phyloP scores from a whole-genome alignment of 371 early-diverging fungal genomes.

The Mortierella sp. region DNA sequence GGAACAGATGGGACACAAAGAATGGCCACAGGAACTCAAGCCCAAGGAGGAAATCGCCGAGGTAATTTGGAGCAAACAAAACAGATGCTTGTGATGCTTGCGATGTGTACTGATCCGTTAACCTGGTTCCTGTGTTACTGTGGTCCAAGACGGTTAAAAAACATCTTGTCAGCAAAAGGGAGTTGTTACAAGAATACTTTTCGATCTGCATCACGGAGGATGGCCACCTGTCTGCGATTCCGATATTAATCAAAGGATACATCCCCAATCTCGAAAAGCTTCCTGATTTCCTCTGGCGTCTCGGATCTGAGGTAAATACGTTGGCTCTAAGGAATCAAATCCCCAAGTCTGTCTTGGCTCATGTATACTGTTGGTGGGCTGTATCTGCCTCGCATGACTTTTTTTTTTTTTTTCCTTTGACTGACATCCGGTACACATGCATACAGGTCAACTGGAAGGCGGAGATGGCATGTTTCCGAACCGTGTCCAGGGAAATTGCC shows the following conservation, averaged over 20 bases:
- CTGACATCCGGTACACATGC: no score
- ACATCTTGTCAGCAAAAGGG: slow-evolving; percentile 64
- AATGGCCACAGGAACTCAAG: slow-evolving; percentile 60
- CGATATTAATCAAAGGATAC: slow-evolving; percentile 83
- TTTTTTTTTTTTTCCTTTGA: no score
- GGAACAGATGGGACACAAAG: slow-evolving; percentile 45
- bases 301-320: slow-evolving; percentile 74
- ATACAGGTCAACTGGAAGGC: slow-evolving; percentile 83
- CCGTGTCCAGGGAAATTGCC: slow-evolving; percentile 77
- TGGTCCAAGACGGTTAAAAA: slow-evolving; percentile 62
- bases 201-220: slow-evolving; percentile 71
- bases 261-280: slow-evolving; percentile 84
- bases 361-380: no score
- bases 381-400: no score
- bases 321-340: not conserved
- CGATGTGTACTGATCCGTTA: no score
- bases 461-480: slow-evolving; percentile 84
- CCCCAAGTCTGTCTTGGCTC: not conserved
- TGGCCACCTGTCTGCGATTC: slow-evolving; percentile 75
- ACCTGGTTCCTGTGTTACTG: no score
- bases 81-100: no score
- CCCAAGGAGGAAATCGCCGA: slow-evolving; percentile 64
- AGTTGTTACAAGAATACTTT: slow-evolving; percentile 91
- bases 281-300: slow-evolving; percentile 81
- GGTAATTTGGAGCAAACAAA: slow-evolving; percentile 45